phyloP scores from a whole-genome alignment of 352 stramenopile species.

The Phytopythium cucurbitacearum region DNA sequence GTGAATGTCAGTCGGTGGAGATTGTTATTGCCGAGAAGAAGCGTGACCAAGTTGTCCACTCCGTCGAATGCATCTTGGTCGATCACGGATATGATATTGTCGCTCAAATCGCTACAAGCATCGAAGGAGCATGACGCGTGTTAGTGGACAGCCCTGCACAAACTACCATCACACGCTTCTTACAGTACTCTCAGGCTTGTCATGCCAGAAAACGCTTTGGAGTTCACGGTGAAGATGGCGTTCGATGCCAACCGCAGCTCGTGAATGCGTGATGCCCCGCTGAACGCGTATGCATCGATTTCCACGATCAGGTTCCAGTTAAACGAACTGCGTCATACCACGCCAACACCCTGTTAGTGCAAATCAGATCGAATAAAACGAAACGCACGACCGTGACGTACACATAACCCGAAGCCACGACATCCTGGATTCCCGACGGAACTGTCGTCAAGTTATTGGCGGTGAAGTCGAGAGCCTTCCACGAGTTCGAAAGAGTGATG shows the following conservation, averaged over 20 bases:
- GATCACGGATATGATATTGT: slow-evolving; percentile 72
- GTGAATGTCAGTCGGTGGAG: slow-evolving; percentile 38
- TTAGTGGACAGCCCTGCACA: neutral
- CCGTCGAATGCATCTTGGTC: slow-evolving; percentile 40
- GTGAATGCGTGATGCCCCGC: slow-evolving; percentile 33
- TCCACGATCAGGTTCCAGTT: slow-evolving; percentile 60
- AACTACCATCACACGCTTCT: slow-evolving; percentile 3
- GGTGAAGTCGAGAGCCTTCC: slow-evolving; percentile 52
- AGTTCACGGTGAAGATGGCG: slow-evolving; percentile 57
- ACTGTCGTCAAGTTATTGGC: slow-evolving; percentile 38
- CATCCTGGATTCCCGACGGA: slow-evolving; percentile 30
- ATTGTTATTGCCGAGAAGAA: slow-evolving; percentile 44
- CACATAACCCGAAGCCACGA: slow-evolving; percentile 49
- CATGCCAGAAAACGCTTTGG: slow-evolving; percentile 52
- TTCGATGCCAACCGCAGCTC: slow-evolving; percentile 51
- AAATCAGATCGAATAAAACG: neutral
- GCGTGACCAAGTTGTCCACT: slow-evolving; percentile 31
- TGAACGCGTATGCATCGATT: slow-evolving; percentile 39
- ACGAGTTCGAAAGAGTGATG: slow-evolving; percentile 38
- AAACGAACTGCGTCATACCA: slow-evolving; percentile 41
- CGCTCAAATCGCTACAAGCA: slow-evolving; percentile 42
- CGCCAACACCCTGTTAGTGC: neutral
- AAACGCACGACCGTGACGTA: slow-evolving; percentile 16
- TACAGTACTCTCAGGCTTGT: slow-evolving; percentile 42
- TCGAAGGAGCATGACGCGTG: neutral